These are phyloP conservation scores for Brasenia schreberi DNA, from an alignment of 164 flowering plant genomes.

Conservation along the genomic window DNA sequence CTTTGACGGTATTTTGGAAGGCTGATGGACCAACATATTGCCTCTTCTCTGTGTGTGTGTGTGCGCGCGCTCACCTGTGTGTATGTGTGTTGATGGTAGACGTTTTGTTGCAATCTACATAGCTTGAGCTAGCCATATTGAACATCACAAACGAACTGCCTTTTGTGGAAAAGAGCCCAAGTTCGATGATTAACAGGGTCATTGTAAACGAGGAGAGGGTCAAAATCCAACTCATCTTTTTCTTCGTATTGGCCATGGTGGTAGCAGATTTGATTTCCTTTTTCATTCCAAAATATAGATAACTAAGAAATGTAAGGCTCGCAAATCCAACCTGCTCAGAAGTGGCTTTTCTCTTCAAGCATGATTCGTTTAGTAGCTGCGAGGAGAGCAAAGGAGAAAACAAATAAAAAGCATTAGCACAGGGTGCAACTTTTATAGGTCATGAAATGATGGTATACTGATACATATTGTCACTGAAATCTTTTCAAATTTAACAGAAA, in stretches of 20 bases:
- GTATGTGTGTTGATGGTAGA: too few species aligned
- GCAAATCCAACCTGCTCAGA: background rate
- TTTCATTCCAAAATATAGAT: background rate
- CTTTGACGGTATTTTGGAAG: background rate
- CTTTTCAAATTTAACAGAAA: conserved; percentile 4
- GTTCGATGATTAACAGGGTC: too few species aligned
- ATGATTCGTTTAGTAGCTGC: background rate
- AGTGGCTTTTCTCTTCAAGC: background rate
- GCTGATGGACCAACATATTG: background rate
- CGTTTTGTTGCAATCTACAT: too few species aligned
- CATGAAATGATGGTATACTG: background rate
- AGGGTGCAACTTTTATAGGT: background rate
- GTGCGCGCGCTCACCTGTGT: too few species aligned
- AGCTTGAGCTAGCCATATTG: too few species aligned
- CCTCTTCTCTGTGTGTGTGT: background rate
- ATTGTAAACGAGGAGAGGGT: background rate
- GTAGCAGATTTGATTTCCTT: background rate
- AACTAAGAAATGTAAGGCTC: background rate
- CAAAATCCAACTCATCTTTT: background rate
- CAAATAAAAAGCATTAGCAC: background rate
- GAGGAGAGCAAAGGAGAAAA: background rate
- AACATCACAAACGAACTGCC: too few species aligned
- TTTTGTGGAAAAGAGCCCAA: too few species aligned
- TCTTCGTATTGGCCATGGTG: background rate
- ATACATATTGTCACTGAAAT: conserved; percentile 2